Evolutionary conservation across 345 rosid species (phyloP).

Genomic region (Heritiera fomes): DNA sequence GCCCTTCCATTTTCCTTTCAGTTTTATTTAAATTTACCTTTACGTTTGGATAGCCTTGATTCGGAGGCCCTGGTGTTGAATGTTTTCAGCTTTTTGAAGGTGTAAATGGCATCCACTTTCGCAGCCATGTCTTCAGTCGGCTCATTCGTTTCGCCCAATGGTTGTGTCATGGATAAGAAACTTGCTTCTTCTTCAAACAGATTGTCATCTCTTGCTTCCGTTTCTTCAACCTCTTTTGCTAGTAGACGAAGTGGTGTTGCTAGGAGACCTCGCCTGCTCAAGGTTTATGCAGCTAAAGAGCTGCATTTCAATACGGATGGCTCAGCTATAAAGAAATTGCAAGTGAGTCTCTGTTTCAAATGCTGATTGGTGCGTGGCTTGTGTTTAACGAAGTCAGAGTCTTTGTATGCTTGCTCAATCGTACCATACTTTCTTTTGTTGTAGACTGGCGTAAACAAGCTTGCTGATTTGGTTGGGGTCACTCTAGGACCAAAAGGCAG

Average conservation of each 20-base stretch:
- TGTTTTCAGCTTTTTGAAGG: conserved; percentile 23
- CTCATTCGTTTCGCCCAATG: conserved; percentile 61
- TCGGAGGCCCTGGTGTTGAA: neutral
- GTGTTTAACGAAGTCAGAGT: neutral
- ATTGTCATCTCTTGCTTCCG: conserved; percentile 67
- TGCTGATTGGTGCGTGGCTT: neutral
- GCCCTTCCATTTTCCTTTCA: neutral
- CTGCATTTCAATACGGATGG: conserved; percentile 95
- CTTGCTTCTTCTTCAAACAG: conserved; percentile 47
- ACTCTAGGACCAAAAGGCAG: conserved; percentile 95
- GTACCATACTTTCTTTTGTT: conserved; percentile 5
- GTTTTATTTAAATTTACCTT: too few species aligned
- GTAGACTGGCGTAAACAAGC: conserved; percentile 95
- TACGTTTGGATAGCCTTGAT: too few species aligned
- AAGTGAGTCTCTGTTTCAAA: conserved; percentile 46
- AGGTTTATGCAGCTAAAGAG: conserved; percentile 83
- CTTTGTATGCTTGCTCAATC: conserved; percentile 8
- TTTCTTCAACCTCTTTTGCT: conserved; percentile 58
- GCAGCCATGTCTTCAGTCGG: conserved; percentile 70
- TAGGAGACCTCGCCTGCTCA: conserved; percentile 46
- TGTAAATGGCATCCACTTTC: conserved; percentile 75
- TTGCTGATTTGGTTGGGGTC: conserved; percentile 94
- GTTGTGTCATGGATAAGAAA: conserved; percentile 51
- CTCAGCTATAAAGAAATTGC: conserved; percentile 77
- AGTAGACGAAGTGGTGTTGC: conserved; percentile 50